Base-by-base conservation (phyloP, 768 basidiomycete genomes). In the Hemileccinum rubropunctum region DNA sequence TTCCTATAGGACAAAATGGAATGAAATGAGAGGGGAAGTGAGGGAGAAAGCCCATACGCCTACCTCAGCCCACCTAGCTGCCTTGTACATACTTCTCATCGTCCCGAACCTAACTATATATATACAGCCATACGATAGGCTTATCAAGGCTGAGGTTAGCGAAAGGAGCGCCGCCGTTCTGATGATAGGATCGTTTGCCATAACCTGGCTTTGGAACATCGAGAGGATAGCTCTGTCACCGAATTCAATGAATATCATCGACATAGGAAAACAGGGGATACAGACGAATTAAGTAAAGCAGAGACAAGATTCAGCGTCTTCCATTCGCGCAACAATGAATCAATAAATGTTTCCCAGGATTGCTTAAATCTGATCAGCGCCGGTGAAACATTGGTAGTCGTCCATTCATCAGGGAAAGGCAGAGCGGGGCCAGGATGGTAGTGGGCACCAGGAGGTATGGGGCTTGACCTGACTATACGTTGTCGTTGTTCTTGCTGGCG, bases 251-350 rank as follows among this genome's bases (percentile, higher is more conserved):
- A 45, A 9, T 28, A 42, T 28, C 15, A 20, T 42, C n/a, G 41
- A 30, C 33, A 35, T 11, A 17, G 27, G 6, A 23, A 42, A 44
- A 12, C 0, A 18, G 34, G 30, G 27, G 50, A 48, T 44, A 71
- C 76, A 26, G 46, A 79, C 77, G 78, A 73, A 58, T 71, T 68
- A 4, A 79, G 67, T 18, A 90, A 64, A 7, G 84, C 88, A 12
- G 86, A 88, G 17, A 90, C 80, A 17, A 89, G 73, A 57, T 89
- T 89, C 36, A 80, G 59, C 6, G 86, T 88, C 70, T 88, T 88
- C 85, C 85, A 88, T 57, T 88, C 86, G 23, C 79, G 75, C 53
- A 80, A 52, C n/a, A 89, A 70, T 1, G 83, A 81, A 47, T 86
- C 83, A 11, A 88, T 76, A 56, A 90, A 88, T 0, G 60, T 66